Evolutionary conservation across 2,329 filamentous ascomycete species (phyloP), one percentile per base, ranked within the genome.

Genomic region (Aureobasidium subglaciale): DNA sequence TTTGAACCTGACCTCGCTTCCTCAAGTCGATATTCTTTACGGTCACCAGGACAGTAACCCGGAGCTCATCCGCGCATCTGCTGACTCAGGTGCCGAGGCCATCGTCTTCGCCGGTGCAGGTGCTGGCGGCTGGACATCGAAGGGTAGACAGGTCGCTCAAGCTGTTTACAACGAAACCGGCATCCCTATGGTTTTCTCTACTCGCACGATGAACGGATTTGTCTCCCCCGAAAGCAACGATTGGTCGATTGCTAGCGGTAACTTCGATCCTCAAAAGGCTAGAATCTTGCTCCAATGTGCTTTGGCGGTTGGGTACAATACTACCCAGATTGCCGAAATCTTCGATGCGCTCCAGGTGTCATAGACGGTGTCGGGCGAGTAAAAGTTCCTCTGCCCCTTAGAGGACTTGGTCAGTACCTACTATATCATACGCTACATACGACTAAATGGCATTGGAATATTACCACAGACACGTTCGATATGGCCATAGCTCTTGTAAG

Each of bases 51-150:
- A 76, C 56, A 75, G 80, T 62, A 70, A 76, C 58, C 69, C 75
- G 18, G 65, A 65, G 16, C 69, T 81, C 2, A 74, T 80, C 38
- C 66, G 72, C 24, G 72, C 75, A 0, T 75, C 78, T 2, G 71
- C 79, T n/a, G 68, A 68, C 1, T 70, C 67, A 5, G 80, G 79
- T 2, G 78, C 80, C 0, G 65, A 75, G 58, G 81, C 81, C 1
- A 70, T 84, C 9, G 77, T 83, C 1, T 76, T 77, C 20, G 80
- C 79, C 0, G 80, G 79, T 6, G 72, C 79, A 32, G 80, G 80
- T 1, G 78, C 78, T 2, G 80, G 80, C 5, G 75, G 76, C 1
- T 74, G 78, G 68, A 74, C 72, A 3, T 65, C 65, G 0, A 62
- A 62, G 1, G 76, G 73, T 15, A 60, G 62, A 3, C 59, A 65